These are phyloP conservation scores for Hydrangea macrophylla DNA, from an alignment of 148 eudicot genomes.

Conservation along the genomic window DNA sequence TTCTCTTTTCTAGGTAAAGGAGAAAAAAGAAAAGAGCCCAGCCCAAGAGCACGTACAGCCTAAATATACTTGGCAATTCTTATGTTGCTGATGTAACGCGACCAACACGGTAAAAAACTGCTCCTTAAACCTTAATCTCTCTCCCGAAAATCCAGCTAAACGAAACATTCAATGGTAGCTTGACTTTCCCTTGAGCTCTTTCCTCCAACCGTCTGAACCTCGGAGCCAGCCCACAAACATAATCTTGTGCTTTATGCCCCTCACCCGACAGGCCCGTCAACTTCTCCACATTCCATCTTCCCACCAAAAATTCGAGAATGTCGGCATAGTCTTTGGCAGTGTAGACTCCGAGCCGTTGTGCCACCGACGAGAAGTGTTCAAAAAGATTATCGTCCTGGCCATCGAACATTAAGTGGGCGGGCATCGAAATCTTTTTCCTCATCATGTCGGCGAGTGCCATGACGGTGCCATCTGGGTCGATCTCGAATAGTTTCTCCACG, in stretches of 20 bases:
- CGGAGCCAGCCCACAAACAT: constrained; percentile 27
- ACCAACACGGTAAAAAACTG: too few relatives aligned
- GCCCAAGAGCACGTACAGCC: too few relatives aligned
- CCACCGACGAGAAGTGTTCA: constrained; percentile 28
- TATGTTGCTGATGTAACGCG: too few relatives aligned
- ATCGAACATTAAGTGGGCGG: constrained; percentile 36
- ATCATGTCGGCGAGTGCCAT: constrained; percentile 32
- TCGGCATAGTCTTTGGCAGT: constrained; percentile 35
- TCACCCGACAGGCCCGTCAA: constrained; percentile 25
- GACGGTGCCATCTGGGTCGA: constrained; percentile 32
- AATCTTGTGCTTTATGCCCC: constrained; percentile 32
- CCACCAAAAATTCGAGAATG: constrained; percentile 30
- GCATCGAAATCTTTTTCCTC: constrained; percentile 39
- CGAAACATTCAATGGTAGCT: constrained; percentile 17
- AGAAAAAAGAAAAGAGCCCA: too few relatives aligned
- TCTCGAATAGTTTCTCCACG: constrained; percentile 33
- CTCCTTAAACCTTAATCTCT: constrained; percentile 24
- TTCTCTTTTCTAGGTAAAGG: too few relatives aligned
- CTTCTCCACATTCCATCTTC: constrained; percentile 29
- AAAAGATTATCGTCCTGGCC: constrained; percentile 27
- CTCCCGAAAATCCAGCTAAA: constrained; percentile 33
- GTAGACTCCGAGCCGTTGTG: constrained; percentile 33
- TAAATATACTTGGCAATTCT: too few relatives aligned
- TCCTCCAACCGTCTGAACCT: constrained; percentile 32
- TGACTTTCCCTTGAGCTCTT: constrained; percentile 24